Percentiles rank a stretch among this genome's conserved stretches.
phyloP scores from a whole-genome alignment of 176 grass and related monocot species.

The Elaeis guineensis region DNA sequence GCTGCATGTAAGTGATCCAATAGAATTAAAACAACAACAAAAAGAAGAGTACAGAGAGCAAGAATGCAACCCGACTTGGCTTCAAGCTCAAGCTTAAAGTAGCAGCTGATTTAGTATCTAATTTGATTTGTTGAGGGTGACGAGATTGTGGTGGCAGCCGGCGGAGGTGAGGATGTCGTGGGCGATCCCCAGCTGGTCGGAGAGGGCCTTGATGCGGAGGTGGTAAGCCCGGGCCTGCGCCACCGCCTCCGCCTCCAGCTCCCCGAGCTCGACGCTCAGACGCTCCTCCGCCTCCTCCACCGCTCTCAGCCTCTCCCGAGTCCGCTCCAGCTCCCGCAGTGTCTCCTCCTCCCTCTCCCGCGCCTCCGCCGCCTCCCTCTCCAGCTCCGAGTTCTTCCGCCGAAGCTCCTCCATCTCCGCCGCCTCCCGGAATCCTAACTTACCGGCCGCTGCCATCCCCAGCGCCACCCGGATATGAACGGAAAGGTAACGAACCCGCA shows the following conservation, averaged over 20 bases:
- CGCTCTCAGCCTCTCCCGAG: slow-evolving; percentile 33
- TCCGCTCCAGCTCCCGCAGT: slow-evolving; percentile 49
- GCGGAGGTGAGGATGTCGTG: slow-evolving; percentile 8
- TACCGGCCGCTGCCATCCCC: background rate
- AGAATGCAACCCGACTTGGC: no score
- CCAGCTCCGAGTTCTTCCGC: slow-evolving; percentile 54
- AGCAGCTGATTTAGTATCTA: no score
- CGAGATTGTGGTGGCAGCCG: no score
- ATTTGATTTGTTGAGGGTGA: no score
- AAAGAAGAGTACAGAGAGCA: no score
- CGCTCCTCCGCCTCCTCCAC: slow-evolving; percentile 75
- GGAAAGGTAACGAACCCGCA: background rate
- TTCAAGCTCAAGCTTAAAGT: no score
- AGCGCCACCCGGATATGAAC: background rate
- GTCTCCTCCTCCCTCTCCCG: slow-evolving; percentile 45
- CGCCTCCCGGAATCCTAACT: background rate
- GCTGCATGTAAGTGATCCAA: no score
- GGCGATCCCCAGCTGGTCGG: slow-evolving; percentile 42
- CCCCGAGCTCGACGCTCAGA: slow-evolving; percentile 63
- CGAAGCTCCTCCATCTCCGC: slow-evolving; percentile 31
- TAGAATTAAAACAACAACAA: no score
- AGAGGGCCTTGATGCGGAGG: slow-evolving; percentile 46
- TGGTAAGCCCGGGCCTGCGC: slow-evolving; percentile 39
- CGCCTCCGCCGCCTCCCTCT: slow-evolving; percentile 37
- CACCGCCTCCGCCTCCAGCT: slow-evolving; percentile 65